Base-by-base conservation (phyloP, 345 rosid species). In the Euclidium syriacum region DNA sequence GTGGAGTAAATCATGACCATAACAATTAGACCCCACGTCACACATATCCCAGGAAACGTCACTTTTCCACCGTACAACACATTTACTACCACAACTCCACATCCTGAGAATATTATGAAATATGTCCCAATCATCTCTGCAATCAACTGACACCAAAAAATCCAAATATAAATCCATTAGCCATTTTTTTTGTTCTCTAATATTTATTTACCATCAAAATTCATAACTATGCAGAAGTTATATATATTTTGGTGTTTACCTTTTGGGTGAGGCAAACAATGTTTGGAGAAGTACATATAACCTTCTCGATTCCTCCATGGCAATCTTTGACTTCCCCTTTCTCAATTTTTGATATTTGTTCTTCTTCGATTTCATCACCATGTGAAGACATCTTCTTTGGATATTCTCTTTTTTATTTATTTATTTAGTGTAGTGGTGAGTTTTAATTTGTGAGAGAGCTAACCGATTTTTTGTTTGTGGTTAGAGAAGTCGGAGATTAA, bases 121-220 rank as follows among this genome's bases (percentile, higher is more conserved):
- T 78, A 81, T 6, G 88, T 85, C 1, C 92, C 92, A 16, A 83
- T 47, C 12, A 62, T 15, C 74, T 86, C 87, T 3, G 87, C 92
- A 10, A 83, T 42, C 25, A 79, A 12, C 88, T 85, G 35, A 11
- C 7, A 7, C 10, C 2, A 32, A 32, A 32, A 8, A 12, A 32
- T 5, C 1, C 33, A 4, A 5, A 5, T 4, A 29, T 4, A n/a
- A n/a, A n/a, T 8, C 33, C 4, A 29, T 4, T 6, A 2, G 7
- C 12, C 3, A 6, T 36, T 35, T 35, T 35, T 36, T n/a, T 6
- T 36, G 3, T 6, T 9, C n/a, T n/a, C n/a, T 29, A 3, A 16
- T 5, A 19, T 16, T 1, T 7, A 42, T 7, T 42, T 2, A 16
- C 0, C 18, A 29, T 29, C 33, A 10, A 32, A 7, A 2, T 7